Evolutionary conservation across 2,329 filamentous ascomycete genomes (phyloP).

Genomic region (Dactylellina cionopaga): DNA sequence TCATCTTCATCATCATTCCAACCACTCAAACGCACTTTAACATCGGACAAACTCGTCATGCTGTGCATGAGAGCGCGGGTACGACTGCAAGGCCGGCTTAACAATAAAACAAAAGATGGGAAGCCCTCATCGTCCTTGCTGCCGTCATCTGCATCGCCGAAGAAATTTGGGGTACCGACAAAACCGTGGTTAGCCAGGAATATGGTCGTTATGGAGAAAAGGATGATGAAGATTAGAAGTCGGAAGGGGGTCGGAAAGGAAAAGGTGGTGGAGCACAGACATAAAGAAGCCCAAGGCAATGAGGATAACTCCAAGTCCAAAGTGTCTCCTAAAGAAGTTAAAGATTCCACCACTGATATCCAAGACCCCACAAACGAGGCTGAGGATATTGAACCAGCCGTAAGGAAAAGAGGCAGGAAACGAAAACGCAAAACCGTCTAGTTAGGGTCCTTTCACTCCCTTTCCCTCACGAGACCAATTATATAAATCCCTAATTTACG

Average conservation of each 20-base stretch:
- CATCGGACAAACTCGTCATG: slow-evolving; percentile 47
- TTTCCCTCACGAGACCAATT: neutral
- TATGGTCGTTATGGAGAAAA: slow-evolving; percentile 10
- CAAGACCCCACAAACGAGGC: neutral
- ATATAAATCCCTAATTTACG: no score
- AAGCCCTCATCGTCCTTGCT: no score
- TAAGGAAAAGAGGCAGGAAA: slow-evolving; percentile 9
- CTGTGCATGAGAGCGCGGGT: slow-evolving; percentile 37
- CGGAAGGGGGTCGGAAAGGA: neutral
- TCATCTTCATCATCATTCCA: neutral
- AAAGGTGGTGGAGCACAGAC: neutral
- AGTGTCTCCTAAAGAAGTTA: neutral
- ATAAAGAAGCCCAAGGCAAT: neutral
- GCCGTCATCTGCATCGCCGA: neutral
- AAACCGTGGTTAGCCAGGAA: slow-evolving; percentile 24
- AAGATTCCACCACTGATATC: neutral
- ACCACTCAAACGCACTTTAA: neutral
- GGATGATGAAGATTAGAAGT: slow-evolving; percentile 3
- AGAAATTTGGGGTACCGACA: neutral
- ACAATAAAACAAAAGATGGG: neutral
- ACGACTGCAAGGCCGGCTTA: neutral
- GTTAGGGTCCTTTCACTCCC: neutral
- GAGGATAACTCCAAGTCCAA: no score
- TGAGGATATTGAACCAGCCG: neutral
- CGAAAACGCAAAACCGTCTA: slow-evolving; percentile 16